Evolutionary conservation across 2,329 filamentous ascomycete genomes (phyloP).

Genomic region (Aspergillus sp.): DNA sequence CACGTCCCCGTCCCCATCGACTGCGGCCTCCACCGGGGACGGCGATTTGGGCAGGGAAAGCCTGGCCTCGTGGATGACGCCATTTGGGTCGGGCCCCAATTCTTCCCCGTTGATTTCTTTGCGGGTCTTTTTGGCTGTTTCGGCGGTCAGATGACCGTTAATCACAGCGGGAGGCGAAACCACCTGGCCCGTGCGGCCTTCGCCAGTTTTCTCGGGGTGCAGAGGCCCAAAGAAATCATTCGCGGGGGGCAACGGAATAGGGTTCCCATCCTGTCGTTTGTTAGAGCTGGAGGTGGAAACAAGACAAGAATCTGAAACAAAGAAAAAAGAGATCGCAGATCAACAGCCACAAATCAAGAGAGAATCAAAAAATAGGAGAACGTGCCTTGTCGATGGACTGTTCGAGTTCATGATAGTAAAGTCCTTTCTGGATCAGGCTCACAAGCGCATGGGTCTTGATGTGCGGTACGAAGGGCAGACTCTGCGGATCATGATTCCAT

Average conservation of each 20-base stretch:
- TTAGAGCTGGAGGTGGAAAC: constrained; percentile 12
- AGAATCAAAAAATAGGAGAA: constrained; percentile 7
- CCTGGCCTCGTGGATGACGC: constrained; percentile 19
- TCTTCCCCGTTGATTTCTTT: constrained; percentile 29
- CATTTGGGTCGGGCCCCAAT: constrained; percentile 35
- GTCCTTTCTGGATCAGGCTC: constrained; percentile 54
- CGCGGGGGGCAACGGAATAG: constrained; percentile 23
- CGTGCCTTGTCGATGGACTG: constrained; percentile 41
- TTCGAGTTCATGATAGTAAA: constrained; percentile 45
- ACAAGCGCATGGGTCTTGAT: constrained; percentile 52
- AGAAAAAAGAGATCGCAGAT: not conserved
- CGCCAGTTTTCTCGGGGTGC: constrained; percentile 17
- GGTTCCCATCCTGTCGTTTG: constrained; percentile 29
- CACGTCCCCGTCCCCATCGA: constrained; percentile 38
- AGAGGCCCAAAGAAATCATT: constrained; percentile 41
- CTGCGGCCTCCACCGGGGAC: constrained; percentile 13
- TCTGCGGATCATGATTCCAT: constrained; percentile 54
- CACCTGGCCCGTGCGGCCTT: constrained; percentile 22
- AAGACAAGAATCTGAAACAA: constrained; percentile 4
- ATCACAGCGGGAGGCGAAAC: constrained; percentile 20
- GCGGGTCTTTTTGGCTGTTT: constrained; percentile 23
- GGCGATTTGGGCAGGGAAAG: constrained; percentile 12
- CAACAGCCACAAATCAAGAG: not conserved
- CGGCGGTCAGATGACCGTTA: constrained; percentile 29
- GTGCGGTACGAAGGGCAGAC: constrained; percentile 50